Conservation (phyloP, 2,329 filamentous ascomycete genomes). For the Aureobasidium sp. region DNA sequence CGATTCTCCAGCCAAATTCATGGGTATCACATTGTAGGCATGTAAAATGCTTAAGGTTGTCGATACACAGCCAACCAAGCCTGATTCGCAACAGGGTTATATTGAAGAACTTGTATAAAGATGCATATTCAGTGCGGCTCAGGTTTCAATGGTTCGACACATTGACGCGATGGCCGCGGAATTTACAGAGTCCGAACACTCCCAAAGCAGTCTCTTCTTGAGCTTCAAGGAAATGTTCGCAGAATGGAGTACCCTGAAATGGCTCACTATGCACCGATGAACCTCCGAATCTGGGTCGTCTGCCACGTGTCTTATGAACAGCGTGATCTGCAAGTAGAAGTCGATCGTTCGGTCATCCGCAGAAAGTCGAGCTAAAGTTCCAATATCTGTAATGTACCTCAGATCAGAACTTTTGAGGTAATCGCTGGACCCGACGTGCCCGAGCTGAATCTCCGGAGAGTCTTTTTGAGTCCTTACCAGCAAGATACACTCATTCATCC, state of each 20-base stretch:
- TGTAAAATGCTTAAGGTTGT: neutral
- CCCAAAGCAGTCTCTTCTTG: neutral
- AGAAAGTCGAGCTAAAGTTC: neutral
- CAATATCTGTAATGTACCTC: neutral
- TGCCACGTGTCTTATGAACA: neutral
- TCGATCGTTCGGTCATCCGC: neutral
- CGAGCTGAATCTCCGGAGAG: neutral
- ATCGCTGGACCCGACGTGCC: neutral
- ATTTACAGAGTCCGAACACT: neutral
- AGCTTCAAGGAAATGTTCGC: neutral
- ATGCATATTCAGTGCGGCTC: neutral
- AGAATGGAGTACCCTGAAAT: neutral
- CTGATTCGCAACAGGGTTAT: neutral
- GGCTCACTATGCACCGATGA: neutral
- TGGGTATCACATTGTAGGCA: neutral
- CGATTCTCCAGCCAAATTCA: neutral
- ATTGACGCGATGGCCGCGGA: neutral
- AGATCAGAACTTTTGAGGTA: neutral
- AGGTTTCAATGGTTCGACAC: neutral
- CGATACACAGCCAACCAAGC: neutral
- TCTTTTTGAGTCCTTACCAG: neutral
- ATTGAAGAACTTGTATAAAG: neutral
- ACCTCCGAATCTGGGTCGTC: neutral
- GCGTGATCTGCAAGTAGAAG: neutral
- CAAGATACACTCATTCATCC: no score